Percentiles rank a stretch among this genome's conserved stretches.
phyloP scores from a whole-genome alignment of 495 filamentous ascomycete genomes.

The Neurospora sp. region DNA sequence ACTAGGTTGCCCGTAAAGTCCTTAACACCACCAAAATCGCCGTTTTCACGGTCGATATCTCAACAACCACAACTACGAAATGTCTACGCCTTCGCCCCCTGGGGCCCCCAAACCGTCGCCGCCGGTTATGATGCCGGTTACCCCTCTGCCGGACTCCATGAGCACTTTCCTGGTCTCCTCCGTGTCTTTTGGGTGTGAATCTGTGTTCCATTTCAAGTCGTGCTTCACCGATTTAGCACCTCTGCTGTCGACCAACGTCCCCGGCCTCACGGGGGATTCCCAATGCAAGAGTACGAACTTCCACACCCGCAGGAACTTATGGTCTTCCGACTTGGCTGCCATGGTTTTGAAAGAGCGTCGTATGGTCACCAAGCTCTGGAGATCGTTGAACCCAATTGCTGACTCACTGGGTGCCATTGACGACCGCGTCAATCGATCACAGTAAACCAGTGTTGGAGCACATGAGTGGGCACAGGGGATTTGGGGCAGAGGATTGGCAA shows the following conservation, averaged over 20 bases:
- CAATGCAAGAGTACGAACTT: neutral
- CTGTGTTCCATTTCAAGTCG: neutral
- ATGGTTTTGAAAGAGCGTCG: neutral
- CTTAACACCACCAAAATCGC: too few relatives aligned
- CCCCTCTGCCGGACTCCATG: too few relatives aligned
- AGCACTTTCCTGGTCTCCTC: neutral
- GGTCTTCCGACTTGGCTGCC: neutral
- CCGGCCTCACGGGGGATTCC: neutral
- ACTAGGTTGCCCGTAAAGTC: too few relatives aligned
- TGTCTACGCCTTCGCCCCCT: too few relatives aligned
- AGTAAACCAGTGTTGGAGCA: conserved; percentile 13
- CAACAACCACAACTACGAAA: too few relatives aligned
- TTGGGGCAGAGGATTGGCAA: too few relatives aligned
- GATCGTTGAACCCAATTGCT: neutral
- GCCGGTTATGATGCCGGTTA: too few relatives aligned
- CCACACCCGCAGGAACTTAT: neutral
- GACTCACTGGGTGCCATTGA: neutral
- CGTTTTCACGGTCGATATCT: too few relatives aligned
- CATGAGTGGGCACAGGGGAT: too few relatives aligned
- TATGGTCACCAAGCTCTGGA: neutral
- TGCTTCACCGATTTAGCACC: neutral
- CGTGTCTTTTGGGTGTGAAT: neutral
- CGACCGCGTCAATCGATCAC: neutral
- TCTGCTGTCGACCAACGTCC: neutral
- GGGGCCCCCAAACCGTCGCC: too few relatives aligned